Evolutionary conservation across 371 early-diverging fungal species (phyloP).

Genomic region (Gilbertella persicaria): DNA sequence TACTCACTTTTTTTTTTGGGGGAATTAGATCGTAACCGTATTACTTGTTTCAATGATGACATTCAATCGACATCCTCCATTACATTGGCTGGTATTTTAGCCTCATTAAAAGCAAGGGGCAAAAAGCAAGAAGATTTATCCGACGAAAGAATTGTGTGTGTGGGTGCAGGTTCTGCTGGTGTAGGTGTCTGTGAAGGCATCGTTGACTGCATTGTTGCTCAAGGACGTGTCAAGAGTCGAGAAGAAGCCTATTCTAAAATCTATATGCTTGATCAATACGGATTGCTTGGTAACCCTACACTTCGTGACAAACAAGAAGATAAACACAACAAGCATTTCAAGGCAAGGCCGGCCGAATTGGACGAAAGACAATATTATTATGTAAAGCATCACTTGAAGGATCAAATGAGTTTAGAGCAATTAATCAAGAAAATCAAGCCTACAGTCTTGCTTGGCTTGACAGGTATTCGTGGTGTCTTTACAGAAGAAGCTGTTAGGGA

Average conservation of each 20-base stretch:
- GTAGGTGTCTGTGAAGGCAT: constrained; percentile 72
- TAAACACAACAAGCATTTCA: background rate
- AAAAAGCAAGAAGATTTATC: constrained; percentile 38
- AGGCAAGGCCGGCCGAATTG: constrained; percentile 20
- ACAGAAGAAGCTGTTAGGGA: constrained; percentile 56
- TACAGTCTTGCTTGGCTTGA: constrained; percentile 64
- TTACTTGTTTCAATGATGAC: constrained; percentile 72
- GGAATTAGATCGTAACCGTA: constrained; percentile 49
- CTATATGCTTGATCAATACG: constrained; percentile 64
- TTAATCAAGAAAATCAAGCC: constrained; percentile 64
- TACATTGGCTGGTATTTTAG: constrained; percentile 64
- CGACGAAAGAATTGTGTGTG: constrained; percentile 59
- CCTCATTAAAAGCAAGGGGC: constrained; percentile 59
- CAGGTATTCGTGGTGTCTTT: constrained; percentile 61
- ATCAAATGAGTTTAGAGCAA: constrained; percentile 54
- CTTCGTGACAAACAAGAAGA: constrained; percentile 19
- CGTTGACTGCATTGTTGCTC: constrained; percentile 63
- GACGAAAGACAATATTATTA: constrained; percentile 59
- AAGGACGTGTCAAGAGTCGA: constrained; percentile 56
- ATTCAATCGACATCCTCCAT: constrained; percentile 71
- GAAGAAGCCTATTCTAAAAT: constrained; percentile 61
- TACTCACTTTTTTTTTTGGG: background rate
- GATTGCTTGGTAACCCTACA: constrained; percentile 52
- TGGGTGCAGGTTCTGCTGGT: constrained; percentile 72
- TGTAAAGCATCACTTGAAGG: constrained; percentile 55